Conservation (phyloP, 2,329 filamentous ascomycete genomes). For the Pseudonectria foliicola region DNA sequence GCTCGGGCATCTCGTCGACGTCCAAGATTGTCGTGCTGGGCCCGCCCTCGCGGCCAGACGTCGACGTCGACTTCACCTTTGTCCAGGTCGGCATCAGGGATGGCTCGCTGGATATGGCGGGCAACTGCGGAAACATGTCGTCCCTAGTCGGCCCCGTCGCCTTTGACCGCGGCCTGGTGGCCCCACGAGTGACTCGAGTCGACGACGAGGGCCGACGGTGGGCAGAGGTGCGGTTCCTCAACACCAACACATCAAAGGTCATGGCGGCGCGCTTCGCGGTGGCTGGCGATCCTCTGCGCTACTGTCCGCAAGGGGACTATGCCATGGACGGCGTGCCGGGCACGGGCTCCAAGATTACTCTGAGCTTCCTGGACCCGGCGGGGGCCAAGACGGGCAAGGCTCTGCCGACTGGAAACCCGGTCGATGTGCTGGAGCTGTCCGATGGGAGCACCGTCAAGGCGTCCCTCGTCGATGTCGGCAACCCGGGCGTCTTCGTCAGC, state of each 20-base stretch:
- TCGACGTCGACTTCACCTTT: constrained; percentile 65
- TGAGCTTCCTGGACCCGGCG: constrained; percentile 56
- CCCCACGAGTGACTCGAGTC: constrained; percentile 7
- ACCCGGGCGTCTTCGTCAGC: constrained; percentile 56
- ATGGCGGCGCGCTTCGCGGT: constrained; percentile 52
- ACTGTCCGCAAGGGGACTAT: constrained; percentile 41
- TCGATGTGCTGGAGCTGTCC: constrained; percentile 40
- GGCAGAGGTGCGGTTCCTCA: constrained; percentile 53
- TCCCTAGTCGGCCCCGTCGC: constrained; percentile 53
- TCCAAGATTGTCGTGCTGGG: constrained; percentile 65
- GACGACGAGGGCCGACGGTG: constrained; percentile 22
- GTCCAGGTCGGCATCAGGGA: constrained; percentile 60
- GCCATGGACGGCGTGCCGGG: constrained; percentile 59
- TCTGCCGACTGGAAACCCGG: constrained; percentile 42
- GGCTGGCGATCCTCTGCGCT: constrained; percentile 26
- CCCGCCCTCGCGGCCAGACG: constrained; percentile 37
- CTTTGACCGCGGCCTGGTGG: constrained; percentile 26
- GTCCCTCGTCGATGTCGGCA: constrained; percentile 57
- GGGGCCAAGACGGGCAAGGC: constrained; percentile 54
- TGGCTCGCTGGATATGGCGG: constrained; percentile 54
- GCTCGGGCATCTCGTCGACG: constrained; percentile 60
- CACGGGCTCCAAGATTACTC: constrained; percentile 45
- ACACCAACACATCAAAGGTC: constrained; percentile 64
- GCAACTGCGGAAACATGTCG: constrained; percentile 73
- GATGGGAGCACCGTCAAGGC: constrained; percentile 34